Evolutionary conservation across 2,329 filamentous ascomycete genomes (phyloP), one percentile per base, ranked within the genome.

Genomic region (Penicillium sp.): DNA sequence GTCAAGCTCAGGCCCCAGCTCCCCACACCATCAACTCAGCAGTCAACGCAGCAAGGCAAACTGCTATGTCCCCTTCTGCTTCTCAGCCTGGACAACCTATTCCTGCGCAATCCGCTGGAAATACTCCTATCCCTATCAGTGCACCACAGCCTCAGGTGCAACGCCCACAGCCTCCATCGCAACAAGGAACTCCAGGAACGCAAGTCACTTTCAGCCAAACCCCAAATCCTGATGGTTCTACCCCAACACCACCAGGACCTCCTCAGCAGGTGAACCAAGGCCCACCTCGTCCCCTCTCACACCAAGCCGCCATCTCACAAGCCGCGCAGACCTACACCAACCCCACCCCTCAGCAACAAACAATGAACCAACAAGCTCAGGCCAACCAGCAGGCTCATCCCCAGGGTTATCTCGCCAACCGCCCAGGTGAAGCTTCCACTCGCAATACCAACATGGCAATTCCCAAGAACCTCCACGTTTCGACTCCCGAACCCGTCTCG

Each of bases 391-490:
- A 76, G 56, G 66, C 69, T 18, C 74, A 78, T 52, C 75, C 76
- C 14, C 68, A 68, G 23, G 71, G 70, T 44, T 75, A 76, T 53
- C 70, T 77, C 23, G 66, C 71, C 50, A 75, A 76, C 45, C 73
- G 73, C 30, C 67, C 70, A 16, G 65, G 72, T 38, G 75, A 74
- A 36, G 72, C 72, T 23, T 63, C 68, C 2, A 65, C 71, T 8
- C 77, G 76, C 43, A 74, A 81, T 62, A 76, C 80, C 42, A 91
- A 91, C 70, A 88, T 94, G 78, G 86, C 87, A 0, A 96, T 96
- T 46, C 87, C 91, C 2, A 96, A 95, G 73, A 85, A 83, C 36
- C 81, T 97, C 44, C 87, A 88, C 42, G 84, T 87, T 7, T 81
- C 85, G 48, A 80, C 87, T 40, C 90, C 90, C 4, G 82, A 86